phyloP scores from a whole-genome alignment of 2,329 filamentous ascomycete species.

The Stagonosporopsis chrysanthemi region DNA sequence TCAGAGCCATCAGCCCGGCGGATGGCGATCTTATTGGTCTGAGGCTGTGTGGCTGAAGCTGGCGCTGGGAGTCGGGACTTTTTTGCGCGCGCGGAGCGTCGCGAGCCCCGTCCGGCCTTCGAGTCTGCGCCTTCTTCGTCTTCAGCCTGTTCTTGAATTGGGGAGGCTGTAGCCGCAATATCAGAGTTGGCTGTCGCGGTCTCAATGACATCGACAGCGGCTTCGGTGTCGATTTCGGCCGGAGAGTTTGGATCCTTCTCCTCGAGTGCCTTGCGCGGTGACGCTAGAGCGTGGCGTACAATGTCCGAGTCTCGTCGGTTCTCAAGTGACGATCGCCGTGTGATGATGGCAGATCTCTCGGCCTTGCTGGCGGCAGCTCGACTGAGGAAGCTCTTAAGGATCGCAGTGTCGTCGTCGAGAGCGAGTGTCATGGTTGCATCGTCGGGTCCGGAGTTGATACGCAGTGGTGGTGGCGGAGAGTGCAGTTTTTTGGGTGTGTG shows the following conservation, averaged over 20 bases:
- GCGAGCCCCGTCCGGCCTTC: constrained; percentile 30
- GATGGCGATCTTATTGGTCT: constrained; percentile 54
- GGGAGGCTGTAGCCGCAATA: constrained; percentile 26
- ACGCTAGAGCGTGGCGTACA: constrained; percentile 56
- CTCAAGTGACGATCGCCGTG: constrained; percentile 53
- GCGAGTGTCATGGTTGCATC: constrained; percentile 43
- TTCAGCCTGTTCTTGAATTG: constrained; percentile 21
- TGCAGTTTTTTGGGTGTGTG: constrained; percentile 35
- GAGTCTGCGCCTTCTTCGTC: constrained; percentile 24
- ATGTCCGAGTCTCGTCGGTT: constrained; percentile 58
- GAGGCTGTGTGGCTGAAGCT: constrained; percentile 26
- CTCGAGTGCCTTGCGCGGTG: constrained; percentile 54
- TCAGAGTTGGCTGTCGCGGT: constrained; percentile 36
- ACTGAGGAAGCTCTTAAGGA: constrained; percentile 58
- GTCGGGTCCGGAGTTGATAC: constrained; percentile 31
- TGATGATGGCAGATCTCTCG: constrained; percentile 43
- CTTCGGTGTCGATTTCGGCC: constrained; percentile 47
- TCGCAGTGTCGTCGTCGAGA: constrained; percentile 57
- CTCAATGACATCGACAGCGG: constrained; percentile 42
- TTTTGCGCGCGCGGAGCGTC: constrained; percentile 46
- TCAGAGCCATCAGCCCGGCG: constrained; percentile 53
- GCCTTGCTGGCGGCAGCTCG: constrained; percentile 58
- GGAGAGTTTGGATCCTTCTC: constrained; percentile 59
- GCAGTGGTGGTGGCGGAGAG: constrained; percentile 41
- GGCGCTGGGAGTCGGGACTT: constrained; percentile 47